These are phyloP conservation scores for Salvia sclarea DNA, from an alignment of 305 asterid species.

Conservation along the genomic window DNA sequence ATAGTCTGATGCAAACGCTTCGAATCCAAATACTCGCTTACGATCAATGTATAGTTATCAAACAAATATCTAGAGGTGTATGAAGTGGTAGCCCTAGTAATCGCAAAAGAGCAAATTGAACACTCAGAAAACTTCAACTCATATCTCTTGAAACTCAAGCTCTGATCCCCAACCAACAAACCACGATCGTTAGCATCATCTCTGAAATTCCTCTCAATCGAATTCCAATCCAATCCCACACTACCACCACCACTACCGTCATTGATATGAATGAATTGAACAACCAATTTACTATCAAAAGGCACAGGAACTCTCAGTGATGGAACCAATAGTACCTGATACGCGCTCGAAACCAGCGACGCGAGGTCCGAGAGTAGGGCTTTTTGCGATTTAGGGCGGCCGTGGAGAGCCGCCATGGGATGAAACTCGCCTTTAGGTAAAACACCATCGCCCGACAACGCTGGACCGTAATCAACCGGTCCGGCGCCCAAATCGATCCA, in stretches of 20 bases:
- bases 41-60: constrained; percentile 86
- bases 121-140: constrained; percentile 69
- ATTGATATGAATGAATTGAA: constrained; percentile 68
- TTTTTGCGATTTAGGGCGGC: constrained; percentile 82
- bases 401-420: constrained; percentile 81
- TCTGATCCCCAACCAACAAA: constrained; percentile 69
- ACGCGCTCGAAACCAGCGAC: constrained; percentile 87
- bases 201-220: constrained; percentile 61
- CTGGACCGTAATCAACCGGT: constrained; percentile 97
- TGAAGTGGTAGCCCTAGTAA: constrained; percentile 74
- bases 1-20: constrained; percentile 78
- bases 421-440: constrained; percentile 94
- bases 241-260: constrained; percentile 42
- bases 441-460: constrained; percentile 87
- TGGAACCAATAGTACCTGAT: constrained; percentile 91
- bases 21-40: constrained; percentile 87
- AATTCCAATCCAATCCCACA: constrained; percentile 67
- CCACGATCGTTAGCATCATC: constrained; percentile 65
- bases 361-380: constrained; percentile 80
- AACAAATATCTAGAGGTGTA: constrained; percentile 94
- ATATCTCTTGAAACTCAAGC: constrained; percentile 69
- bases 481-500: constrained; percentile 98
- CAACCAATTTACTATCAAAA: constrained; percentile 60
- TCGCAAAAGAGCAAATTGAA: constrained; percentile 76
- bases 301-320: constrained; percentile 82